A percentile compares a stretch with the other conserved stretches of the same genome.
Conservation (phyloP, 768 basidiomycete genomes). For the Leccinum uliginosum region DNA sequence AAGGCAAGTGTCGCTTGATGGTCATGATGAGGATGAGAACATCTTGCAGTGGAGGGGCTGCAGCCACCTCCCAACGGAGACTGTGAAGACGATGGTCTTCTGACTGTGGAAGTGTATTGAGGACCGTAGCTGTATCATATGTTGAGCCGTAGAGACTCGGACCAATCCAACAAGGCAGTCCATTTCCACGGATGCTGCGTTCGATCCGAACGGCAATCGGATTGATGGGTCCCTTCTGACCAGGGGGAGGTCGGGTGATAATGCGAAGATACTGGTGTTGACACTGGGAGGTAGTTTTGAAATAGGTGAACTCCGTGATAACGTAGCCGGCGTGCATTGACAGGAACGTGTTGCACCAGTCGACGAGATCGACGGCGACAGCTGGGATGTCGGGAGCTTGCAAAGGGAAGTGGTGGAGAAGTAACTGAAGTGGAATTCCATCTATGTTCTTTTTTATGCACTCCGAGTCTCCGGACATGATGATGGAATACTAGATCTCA, state of each 20-base stretch:
- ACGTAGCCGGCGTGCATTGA: neutral
- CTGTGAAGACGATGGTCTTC: neutral
- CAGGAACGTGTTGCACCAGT: neutral
- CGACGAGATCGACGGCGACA: neutral
- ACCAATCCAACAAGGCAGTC: neutral
- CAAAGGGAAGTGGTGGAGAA: neutral
- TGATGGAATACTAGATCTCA: neutral
- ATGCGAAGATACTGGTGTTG: neutral
- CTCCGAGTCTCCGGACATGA: neutral
- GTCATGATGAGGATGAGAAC: accelerated
- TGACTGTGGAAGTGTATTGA: neutral
- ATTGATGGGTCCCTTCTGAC: neutral
- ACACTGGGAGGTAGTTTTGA: neutral
- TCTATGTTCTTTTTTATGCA: neutral
- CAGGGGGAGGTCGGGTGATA: neutral
- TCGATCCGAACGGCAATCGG: neutral
- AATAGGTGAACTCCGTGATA: neutral
- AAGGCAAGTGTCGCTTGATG: accelerated
- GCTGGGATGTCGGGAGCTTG: neutral
- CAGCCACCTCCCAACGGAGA: neutral
- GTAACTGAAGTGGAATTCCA: neutral
- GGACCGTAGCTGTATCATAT: neutral
- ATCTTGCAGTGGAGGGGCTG: neutral
- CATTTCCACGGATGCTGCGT: neutral
- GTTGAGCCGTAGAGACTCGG: neutral